phyloP scores from a whole-genome alignment of 306 rosid genomes.

The Quercus aquifolioides region DNA sequence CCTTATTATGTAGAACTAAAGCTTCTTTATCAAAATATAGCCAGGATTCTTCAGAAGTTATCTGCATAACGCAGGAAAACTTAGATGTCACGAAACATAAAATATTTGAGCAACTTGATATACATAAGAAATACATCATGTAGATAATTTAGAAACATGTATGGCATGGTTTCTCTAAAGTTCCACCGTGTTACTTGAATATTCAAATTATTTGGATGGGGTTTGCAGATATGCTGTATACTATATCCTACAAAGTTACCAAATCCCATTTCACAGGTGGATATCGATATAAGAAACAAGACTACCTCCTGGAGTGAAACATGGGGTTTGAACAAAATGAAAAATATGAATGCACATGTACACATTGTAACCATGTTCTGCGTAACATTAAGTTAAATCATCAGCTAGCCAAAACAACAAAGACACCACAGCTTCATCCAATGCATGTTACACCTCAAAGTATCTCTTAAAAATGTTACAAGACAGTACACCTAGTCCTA shows the following conservation, averaged over 20 bases:
- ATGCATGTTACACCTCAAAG: not conserved
- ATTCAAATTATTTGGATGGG: not conserved
- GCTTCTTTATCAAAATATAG: conserved; percentile 79
- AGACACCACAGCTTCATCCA: not conserved
- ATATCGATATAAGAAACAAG: not conserved
- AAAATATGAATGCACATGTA: not conserved
- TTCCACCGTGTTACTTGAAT: not conserved
- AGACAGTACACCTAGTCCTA: not conserved
- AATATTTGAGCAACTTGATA: not conserved
- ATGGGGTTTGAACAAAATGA: not conserved
- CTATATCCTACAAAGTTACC: not conserved
- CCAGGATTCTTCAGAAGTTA: conserved; percentile 78
- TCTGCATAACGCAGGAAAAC: conserved; percentile 44
- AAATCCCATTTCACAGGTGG: not conserved
- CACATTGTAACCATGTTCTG: not conserved
- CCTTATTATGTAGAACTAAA: conserved; percentile 70
- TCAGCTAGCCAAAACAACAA: not conserved
- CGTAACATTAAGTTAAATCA: not conserved
- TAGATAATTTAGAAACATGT: not conserved
- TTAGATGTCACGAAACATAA: not conserved
- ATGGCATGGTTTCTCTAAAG: not conserved
- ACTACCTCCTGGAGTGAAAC: not conserved
- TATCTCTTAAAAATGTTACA: not conserved
- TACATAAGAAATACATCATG: not conserved
- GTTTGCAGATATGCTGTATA: not conserved